Base-by-base conservation (phyloP, 345 rosid species). In the Gossypium raimondii region DNA sequence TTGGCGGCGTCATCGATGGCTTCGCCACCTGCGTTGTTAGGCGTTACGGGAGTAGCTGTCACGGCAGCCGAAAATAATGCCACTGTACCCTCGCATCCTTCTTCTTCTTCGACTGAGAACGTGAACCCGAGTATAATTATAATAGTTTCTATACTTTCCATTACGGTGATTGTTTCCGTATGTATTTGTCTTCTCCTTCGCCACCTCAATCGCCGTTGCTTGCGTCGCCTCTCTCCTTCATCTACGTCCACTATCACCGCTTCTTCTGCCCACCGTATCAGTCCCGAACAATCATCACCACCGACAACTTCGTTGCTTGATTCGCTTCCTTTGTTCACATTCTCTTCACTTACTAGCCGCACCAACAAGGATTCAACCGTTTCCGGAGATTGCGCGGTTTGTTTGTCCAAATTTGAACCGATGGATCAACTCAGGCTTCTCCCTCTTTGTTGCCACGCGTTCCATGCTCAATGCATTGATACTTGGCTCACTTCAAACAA, bases 371-470 rank as follows among this genome's bases (percentile, higher is more conserved):
- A 41, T 7, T 79, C 79, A 53, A 75, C 79, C 0, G 68, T 38
- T 14, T 76, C 88, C 70, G 83, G 82, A 6, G 97, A 95, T 66
- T 95, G 99, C 76, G 94, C 99, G 0, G 94, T 95, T 1, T 93
- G 99, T 64, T 76, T 95, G 67, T 91, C 93, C 12, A 93, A 85
- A 53, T 95, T 95, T 70, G 89, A 89, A 70, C 78, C 85, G 48
- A 81, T 84, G 7, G 97, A 95, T 79, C 94, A 84, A 77, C 92
- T 95, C 70, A 91, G 99, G 52, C 87, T 95, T 2, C 88, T 95
- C 3, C 97, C 97, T 8, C 87, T 95, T 3, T 95, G 98, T 53
- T 90, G 96, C 72, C 98, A 95, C 66, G 99, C 98, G 11, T 95
- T 95, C 70, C 99, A 95, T 69, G 85, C 87, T 0, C 74, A 80